Conservation (phyloP, 768 basidiomycete species). For the Austroboletus festivus region DNA sequence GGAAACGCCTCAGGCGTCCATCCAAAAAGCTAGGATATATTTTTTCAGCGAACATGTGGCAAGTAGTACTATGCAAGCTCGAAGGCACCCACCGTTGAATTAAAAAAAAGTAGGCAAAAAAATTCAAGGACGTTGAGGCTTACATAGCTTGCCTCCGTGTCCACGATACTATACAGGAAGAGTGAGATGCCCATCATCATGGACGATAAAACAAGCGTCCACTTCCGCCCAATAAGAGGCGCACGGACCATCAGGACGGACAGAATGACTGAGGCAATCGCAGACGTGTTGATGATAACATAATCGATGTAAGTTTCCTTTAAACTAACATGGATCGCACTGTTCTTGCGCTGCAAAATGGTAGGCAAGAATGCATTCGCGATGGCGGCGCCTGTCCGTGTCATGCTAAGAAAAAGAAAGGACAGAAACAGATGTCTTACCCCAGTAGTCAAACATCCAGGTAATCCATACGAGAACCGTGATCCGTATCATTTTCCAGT, state of each 20-base stretch:
- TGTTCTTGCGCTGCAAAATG: background rate
- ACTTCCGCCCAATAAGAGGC: constrained; percentile 3
- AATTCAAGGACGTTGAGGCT: background rate
- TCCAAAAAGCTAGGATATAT: background rate
- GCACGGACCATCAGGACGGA: constrained; percentile 11
- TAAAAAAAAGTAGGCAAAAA: background rate
- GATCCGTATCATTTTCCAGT: constrained; percentile 10
- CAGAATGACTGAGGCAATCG: constrained; percentile 2
- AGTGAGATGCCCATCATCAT: background rate
- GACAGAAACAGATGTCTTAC: background rate
- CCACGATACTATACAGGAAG: background rate
- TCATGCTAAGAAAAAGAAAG: background rate
- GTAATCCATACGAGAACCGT: constrained; percentile 10
- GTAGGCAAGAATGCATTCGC: background rate
- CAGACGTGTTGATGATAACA: constrained; percentile 3
- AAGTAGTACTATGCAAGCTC: too few relatives aligned
- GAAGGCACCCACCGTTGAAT: background rate
- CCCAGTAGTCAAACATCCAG: constrained; percentile 10
- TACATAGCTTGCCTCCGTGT: background rate
- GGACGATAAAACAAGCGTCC: background rate
- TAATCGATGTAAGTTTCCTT: background rate
- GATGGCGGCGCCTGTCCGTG: constrained; percentile 1
- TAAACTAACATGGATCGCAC: background rate
- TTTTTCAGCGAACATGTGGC: too few relatives aligned
- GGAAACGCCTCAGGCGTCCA: background rate